These are phyloP conservation scores for Pseudocercospora musae DNA, from an alignment of 2,329 filamentous ascomycete species.

Conservation along the genomic window DNA sequence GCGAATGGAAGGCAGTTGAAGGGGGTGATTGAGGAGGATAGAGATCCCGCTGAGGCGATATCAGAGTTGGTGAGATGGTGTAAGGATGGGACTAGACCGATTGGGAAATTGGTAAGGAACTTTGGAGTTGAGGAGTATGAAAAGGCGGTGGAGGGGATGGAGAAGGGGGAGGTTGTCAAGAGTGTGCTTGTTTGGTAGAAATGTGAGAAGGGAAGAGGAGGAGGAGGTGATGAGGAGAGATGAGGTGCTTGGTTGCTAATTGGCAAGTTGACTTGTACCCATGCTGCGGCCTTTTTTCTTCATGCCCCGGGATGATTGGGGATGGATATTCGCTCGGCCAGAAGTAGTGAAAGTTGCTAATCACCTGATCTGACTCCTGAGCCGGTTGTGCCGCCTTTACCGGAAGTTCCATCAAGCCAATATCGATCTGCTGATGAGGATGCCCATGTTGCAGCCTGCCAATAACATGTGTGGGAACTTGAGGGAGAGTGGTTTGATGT, in stretches of 20 bases:
- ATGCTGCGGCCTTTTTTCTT: no score
- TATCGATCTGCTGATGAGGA: neutral
- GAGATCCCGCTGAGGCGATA: constrained; percentile 39
- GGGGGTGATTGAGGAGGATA: constrained; percentile 46
- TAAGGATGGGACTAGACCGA: constrained; percentile 41
- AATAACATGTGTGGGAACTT: neutral
- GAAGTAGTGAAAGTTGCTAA: neutral
- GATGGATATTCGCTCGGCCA: no score
- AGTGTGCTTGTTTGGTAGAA: constrained; percentile 40
- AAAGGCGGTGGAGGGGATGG: constrained; percentile 37
- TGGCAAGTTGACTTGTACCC: no score
- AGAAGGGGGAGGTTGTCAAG: constrained; percentile 38
- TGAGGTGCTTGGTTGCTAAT: no score
- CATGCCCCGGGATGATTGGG: no score
- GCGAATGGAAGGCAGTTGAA: constrained; percentile 44
- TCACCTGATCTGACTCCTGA: neutral
- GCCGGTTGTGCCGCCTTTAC: constrained; percentile 10
- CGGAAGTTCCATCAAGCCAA: constrained; percentile 3
- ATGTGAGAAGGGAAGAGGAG: no score
- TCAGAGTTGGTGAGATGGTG: constrained; percentile 47
- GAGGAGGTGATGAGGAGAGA: no score
- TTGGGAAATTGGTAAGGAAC: constrained; percentile 42
- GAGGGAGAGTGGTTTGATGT: no score
- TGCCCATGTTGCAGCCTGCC: neutral
- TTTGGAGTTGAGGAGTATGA: constrained; percentile 40